These are phyloP conservation scores for Rehmannia glutinosa DNA, from an alignment of 257 asterid genomes.

Conservation along the genomic window DNA sequence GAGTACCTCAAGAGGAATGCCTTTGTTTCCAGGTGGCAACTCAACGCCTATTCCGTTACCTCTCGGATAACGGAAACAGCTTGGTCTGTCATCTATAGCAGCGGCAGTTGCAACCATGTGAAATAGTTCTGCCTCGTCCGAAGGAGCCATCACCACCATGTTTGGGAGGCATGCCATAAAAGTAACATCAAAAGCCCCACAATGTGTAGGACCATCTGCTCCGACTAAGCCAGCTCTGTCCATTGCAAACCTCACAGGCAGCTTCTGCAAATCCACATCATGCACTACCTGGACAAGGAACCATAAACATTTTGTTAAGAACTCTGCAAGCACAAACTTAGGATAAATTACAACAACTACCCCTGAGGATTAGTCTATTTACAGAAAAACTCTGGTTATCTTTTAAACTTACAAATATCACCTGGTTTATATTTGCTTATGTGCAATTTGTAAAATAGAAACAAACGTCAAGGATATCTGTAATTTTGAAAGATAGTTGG, in stretches of 20 bases:
- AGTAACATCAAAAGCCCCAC: conserved; percentile 88
- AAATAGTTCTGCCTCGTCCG: conserved; percentile 85
- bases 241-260: conserved; percentile 96
- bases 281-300: conserved; percentile 67
- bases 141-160: conserved; percentile 99
- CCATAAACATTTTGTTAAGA: neutral
- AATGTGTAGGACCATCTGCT: conserved; percentile 93
- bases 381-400: neutral
- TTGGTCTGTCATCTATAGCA: conserved; percentile 88
- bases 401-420: neutral
- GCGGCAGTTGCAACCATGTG: conserved; percentile 99
- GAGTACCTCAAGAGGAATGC: conserved; percentile 80
- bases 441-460: no score
- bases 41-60: conserved; percentile 86
- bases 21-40: conserved; percentile 85
- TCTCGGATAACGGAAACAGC: conserved; percentile 95
- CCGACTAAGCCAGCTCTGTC: conserved; percentile 97
- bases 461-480: neutral
- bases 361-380: no score
- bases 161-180: conserved; percentile 99
- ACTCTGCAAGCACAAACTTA: neutral
- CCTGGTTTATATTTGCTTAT: no score
- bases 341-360: neutral
- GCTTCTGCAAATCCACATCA: conserved; percentile 93
- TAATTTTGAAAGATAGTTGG: neutral